Conservation (phyloP, 2,329 filamentous ascomycete species). For the Nothomitra cinnamomea region DNA sequence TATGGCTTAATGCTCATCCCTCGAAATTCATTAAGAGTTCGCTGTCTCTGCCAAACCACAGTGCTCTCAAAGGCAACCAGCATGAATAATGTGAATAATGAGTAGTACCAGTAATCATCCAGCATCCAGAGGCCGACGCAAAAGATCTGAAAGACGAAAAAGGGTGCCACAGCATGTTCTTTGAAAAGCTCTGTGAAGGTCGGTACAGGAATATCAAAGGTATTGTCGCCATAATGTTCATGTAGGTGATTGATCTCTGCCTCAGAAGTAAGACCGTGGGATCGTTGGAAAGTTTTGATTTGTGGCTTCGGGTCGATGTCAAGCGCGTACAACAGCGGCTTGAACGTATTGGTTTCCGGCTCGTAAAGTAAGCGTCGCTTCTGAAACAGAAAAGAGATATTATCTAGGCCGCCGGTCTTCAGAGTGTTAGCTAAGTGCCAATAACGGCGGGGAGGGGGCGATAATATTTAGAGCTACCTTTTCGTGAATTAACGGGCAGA, state of each 20-base stretch:
- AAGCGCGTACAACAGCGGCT: constrained; percentile 66
- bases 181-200: constrained; percentile 93
- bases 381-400: constrained; percentile 85
- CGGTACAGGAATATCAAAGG: constrained; percentile 94
- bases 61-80: constrained; percentile 94
- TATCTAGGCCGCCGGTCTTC: constrained; percentile 54
- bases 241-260: constrained; percentile 65
- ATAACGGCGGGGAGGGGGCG: not conserved
- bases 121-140: constrained; percentile 97
- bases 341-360: constrained; percentile 53
- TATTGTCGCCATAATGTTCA: constrained; percentile 89
- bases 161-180: constrained; percentile 94
- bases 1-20: constrained; percentile 99
- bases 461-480: constrained; percentile 31
- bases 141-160: constrained; percentile 98
- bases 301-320: constrained; percentile 71
- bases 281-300: constrained; percentile 63
- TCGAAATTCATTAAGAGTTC: constrained; percentile 88
- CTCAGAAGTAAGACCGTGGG: constrained; percentile 54
- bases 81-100: constrained; percentile 97
- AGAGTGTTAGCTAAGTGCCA: constrained; percentile 4
- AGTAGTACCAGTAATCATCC: constrained; percentile 99
- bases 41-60: constrained; percentile 96
- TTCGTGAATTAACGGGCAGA: constrained; percentile 66
- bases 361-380: constrained; percentile 91